These are phyloP conservation scores for Vanrija pseudolonga DNA, from an alignment of 1,284 basidiomycete genomes.

Conservation along the genomic window DNA sequence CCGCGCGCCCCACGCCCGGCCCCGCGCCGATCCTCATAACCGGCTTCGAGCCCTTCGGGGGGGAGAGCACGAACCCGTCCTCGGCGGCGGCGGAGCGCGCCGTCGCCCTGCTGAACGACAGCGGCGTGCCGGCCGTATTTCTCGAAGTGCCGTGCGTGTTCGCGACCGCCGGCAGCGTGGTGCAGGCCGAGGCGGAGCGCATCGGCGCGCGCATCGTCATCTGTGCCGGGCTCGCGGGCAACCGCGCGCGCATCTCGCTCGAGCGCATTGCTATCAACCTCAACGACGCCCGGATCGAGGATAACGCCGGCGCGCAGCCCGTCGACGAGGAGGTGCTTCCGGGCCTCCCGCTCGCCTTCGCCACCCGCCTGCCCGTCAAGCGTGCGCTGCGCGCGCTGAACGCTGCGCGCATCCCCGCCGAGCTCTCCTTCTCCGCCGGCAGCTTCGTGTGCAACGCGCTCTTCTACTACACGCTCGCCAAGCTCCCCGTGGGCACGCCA, in stretches of 20 bases:
- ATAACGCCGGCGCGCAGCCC: conserved; percentile 14
- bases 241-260: conserved; percentile 3
- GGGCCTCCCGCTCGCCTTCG: background rate
- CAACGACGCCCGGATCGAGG: conserved; percentile 9
- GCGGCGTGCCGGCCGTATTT: conserved; percentile 7
- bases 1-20: too few species aligned
- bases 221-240: conserved; percentile 10
- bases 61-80: conserved; percentile 13
- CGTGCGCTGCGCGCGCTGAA: background rate
- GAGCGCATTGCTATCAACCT: conserved; percentile 13
- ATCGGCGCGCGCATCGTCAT: conserved; percentile 6
- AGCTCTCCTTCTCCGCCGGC: conserved; percentile 8
- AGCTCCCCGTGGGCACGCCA: background rate
- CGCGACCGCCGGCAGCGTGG: conserved; percentile 1
- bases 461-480: conserved; percentile 9
- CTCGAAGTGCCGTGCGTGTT: conserved; percentile 17
- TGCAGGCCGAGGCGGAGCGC: conserved; percentile 1
- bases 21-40: conserved; percentile 11
- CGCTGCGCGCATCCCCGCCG: conserved; percentile 3
- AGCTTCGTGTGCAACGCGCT: conserved; percentile 18
- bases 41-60: conserved; percentile 17
- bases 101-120: conserved; percentile 1
- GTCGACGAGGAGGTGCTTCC: conserved; percentile 4
- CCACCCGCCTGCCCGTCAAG: conserved; percentile 6
- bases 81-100: conserved; percentile 3